Evolutionary conservation across 805 yeast species (phyloP), one percentile per base, ranked within the genome.

Genomic region (Kurtzmaniella fragi): DNA sequence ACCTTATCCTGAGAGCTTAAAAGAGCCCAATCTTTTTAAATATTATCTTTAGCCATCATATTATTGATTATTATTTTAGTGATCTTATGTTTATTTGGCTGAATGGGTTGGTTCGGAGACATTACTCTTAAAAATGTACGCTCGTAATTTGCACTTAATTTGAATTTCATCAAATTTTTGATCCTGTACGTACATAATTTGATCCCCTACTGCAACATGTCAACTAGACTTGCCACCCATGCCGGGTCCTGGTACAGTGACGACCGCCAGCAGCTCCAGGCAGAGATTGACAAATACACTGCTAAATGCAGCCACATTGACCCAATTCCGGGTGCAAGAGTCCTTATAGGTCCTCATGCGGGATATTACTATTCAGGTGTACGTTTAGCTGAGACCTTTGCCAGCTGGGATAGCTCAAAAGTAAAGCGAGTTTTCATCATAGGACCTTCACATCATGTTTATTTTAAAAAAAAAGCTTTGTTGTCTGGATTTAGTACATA

Each of bases 371-470:
- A 83, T 56, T 82, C 95, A 30, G 96, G 96, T 0, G 61, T 66
- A 5, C 77, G 86, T 0, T 70, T 91, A 48, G 93, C 90, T 0
- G 80, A 84, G 54, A 77, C 95, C 0, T 91, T 85, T 51, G 72
- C 72, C 2, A 74, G 79, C 0, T 75, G 91, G 74, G 95, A 86
- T 52, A 57, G 79, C 1, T 47, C 71, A 1, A 63, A 64, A 8
- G 71, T 71, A 14, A 72, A 78, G 47, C 67, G 91, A 14, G 76
- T 93, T 1, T 85, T 93, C 48, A 67, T 93, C 1, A 57, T 93
- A 55, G 97, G 98, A 0, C 99, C 99, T 0, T 84, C 96, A 0
- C 99, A 93, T 56, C 95, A 86, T 58, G 82, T 84, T 7, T 90
- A 83, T 56, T 87, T 84, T 63, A 68, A 68, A 41, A 81, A 82